Base-by-base conservation (phyloP, 345 rosid genomes). In the Dovyalis caffra region DNA sequence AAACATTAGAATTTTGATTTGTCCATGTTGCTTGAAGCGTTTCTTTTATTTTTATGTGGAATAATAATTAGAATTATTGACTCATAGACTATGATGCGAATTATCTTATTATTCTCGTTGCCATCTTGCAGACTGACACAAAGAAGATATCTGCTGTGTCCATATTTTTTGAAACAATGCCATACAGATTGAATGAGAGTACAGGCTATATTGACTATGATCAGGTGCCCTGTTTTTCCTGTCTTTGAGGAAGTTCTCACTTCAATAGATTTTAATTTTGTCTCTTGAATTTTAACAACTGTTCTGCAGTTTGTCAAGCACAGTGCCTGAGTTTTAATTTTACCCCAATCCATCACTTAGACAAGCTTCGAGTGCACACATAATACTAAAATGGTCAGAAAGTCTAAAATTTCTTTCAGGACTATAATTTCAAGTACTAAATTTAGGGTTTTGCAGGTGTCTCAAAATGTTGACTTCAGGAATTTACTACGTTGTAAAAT, bases 61-160 rank as follows among this genome's bases (percentile, higher is more conserved):
- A 63, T 20, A 29, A 49, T 20, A 69, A 0, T 29, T 43, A 14
- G 16, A 12, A 6, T 8, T 34, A 14, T 71, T n/a, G 21, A 8
- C 29, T 63, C 45, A 35, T 63, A 26, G 63, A 35, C 28, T 49
- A 49, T 71, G 31, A 73, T 66, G 31, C 33, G 37, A 28, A 63
- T 63, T 26, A 5, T 73, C 70, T 61, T 69, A 56, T 62, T 70
- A 6, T 23, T 78, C 40, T 66, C 16, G 15, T 77, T 77, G 70
- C 70, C 75, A 16, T 33, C 74, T 26, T 75, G 81, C 89, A 92
- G 99, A 95, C 99, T 73, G 97, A 92, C 80, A 91, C 97, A 0
- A 95, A 92, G 85, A 92, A 92, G 82, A 92, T 95, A 80, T 95
- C 99, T 73, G 99, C 97, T 43, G 97, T 92, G 16, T 95, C 99